These are phyloP conservation scores for Spathaspora boniae DNA, from an alignment of 805 yeast genomes.

Conservation along the genomic window DNA sequence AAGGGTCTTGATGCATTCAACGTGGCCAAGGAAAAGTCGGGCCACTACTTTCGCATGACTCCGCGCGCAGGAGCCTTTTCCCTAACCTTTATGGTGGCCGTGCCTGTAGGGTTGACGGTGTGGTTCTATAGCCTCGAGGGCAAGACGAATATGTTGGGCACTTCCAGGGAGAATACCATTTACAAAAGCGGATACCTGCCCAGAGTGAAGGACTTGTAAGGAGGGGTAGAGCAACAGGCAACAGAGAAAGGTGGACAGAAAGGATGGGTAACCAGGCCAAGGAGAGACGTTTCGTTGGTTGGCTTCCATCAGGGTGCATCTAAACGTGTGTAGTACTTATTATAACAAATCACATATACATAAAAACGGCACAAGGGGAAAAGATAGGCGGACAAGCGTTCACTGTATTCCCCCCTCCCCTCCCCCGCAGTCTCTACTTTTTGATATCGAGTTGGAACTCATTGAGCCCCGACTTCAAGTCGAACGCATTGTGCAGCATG, in stretches of 20 bases:
- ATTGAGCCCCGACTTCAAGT: conserved; percentile 28
- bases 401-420: too few relatives aligned
- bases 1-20: conserved; percentile 40
- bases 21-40: conserved; percentile 38
- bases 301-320: background rate
- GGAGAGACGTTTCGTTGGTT: background rate
- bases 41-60: conserved; percentile 41
- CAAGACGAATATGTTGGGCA: conserved; percentile 27
- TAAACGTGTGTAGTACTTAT: too few relatives aligned
- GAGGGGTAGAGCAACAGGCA: background rate
- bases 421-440: conserved; percentile 7
- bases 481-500: conserved; percentile 3
- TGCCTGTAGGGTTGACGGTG: conserved; percentile 36
- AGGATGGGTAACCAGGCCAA: background rate
- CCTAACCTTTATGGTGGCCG: conserved; percentile 32
- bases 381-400: too few relatives aligned
- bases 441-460: conserved; percentile 22
- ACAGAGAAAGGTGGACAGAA: background rate
- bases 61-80: conserved; percentile 35
- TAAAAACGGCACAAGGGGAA: background rate
- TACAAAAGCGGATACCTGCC: conserved; percentile 38
- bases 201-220: conserved; percentile 41
- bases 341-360: background rate
- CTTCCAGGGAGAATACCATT: conserved; percentile 33
- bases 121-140: conserved; percentile 39